These are phyloP conservation scores for Helotiales sp. DNA, from an alignment of 2,329 filamentous ascomycete species.

Conservation along the genomic window DNA sequence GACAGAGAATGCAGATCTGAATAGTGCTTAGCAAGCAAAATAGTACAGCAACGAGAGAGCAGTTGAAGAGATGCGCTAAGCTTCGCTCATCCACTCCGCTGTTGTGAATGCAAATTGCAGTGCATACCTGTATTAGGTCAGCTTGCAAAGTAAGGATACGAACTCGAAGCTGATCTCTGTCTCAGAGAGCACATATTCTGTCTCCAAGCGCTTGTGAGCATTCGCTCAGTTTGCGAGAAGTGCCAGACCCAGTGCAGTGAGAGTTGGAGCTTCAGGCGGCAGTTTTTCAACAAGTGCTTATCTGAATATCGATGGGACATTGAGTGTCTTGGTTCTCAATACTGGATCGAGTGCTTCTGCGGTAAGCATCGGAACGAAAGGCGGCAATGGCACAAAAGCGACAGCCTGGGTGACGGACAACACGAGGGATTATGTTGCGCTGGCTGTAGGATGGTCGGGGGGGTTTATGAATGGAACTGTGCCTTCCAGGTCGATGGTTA, in stretches of 20 bases:
- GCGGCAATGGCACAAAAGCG: constrained; percentile 11
- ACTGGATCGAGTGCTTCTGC: constrained; percentile 18
- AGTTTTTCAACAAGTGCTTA: constrained; percentile 1
- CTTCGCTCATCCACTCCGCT: constrained; percentile 56
- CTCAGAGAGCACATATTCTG: constrained; percentile 7
- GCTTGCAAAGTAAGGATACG: constrained; percentile 40
- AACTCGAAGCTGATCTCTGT: constrained; percentile 42
- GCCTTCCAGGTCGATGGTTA: constrained; percentile 21
- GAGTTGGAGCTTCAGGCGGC: constrained; percentile 18
- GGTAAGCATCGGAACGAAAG: constrained; percentile 16
- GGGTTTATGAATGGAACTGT: constrained; percentile 16
- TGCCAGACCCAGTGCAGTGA: constrained; percentile 29
- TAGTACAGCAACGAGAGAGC: constrained; percentile 54
- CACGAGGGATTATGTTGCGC: not conserved
- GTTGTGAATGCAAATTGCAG: constrained; percentile 54
- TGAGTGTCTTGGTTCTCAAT: constrained; percentile 32
- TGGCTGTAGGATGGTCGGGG: not conserved
- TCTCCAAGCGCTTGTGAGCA: constrained; percentile 31
- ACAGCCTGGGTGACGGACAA: constrained; percentile 26
- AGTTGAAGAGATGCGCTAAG: constrained; percentile 61
- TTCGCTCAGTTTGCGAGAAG: constrained; percentile 31
- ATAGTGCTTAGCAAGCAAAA: constrained; percentile 49
- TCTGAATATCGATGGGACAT: constrained; percentile 29
- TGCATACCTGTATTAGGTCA: constrained; percentile 62
- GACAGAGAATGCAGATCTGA: constrained; percentile 55